Evolutionary conservation across 2,329 filamentous ascomycete genomes (phyloP).

Genomic region (Diaporthe sp.): DNA sequence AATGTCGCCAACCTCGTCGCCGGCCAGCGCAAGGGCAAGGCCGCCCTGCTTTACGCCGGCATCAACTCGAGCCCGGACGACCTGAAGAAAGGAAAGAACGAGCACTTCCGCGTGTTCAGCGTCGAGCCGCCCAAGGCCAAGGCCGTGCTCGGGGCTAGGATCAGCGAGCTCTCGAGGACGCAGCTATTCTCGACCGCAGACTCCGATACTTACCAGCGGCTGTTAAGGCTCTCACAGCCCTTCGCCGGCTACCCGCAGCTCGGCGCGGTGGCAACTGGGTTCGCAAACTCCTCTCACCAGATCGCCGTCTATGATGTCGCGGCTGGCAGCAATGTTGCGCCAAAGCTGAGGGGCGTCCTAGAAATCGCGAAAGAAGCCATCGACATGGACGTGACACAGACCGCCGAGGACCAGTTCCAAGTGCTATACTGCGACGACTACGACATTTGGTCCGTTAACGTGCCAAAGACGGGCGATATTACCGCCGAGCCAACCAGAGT

Average conservation of each 20-base stretch:
- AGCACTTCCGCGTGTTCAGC: conserved; percentile 83
- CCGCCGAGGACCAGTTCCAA: conserved; percentile 70
- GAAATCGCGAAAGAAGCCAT: conserved; percentile 68
- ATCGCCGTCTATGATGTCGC: conserved; percentile 82
- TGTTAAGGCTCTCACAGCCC: conserved; percentile 65
- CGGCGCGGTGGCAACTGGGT: conserved; percentile 81
- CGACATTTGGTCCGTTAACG: conserved; percentile 75
- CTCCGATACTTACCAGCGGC: conserved; percentile 66
- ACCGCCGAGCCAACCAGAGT: conserved; percentile 58
- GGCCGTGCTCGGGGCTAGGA: conserved; percentile 48
- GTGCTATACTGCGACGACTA: conserved; percentile 83
- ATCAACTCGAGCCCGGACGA: conserved; percentile 84
- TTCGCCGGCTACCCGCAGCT: conserved; percentile 68
- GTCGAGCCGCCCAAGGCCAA: conserved; percentile 56
- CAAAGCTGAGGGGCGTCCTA: conserved; percentile 60
- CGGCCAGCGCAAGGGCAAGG: conserved; percentile 68
- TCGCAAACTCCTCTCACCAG: conserved; percentile 76
- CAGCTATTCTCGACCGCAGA: conserved; percentile 65
- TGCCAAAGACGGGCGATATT: conserved; percentile 57
- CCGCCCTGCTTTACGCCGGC: conserved; percentile 74
- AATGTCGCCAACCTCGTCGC: conserved; percentile 86
- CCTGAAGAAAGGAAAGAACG: conserved; percentile 80
- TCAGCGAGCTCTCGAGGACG: conserved; percentile 63
- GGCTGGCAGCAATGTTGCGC: conserved; percentile 61
- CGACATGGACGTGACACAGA: conserved; percentile 77